Percentiles rank a stretch among this genome's conserved stretches.
phyloP scores from a whole-genome alignment of 1,284 basidiomycete genomes.

The Trametes pubescens region DNA sequence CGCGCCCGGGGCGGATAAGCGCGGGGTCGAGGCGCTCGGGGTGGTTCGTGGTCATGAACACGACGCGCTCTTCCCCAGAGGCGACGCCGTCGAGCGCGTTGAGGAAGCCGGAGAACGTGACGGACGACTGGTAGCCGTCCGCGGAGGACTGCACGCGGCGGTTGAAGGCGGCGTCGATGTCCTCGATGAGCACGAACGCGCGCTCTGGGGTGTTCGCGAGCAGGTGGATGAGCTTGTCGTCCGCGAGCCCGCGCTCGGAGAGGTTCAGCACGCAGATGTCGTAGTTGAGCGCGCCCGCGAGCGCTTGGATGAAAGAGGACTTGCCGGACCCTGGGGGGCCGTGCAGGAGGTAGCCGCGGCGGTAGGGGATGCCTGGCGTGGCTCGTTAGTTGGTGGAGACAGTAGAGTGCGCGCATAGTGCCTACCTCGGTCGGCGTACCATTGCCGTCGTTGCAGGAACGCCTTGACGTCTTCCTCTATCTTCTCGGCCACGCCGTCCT shows the following conservation, averaged over 20 bases:
- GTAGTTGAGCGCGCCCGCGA: slow-evolving; percentile 92
- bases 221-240: slow-evolving; percentile 96
- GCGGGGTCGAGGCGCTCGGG: slow-evolving; percentile 86
- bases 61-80: slow-evolving; percentile 95
- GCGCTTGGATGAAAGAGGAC: slow-evolving; percentile 97
- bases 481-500: slow-evolving; percentile 79
- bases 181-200: slow-evolving; percentile 94
- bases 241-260: slow-evolving; percentile 94
- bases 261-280: slow-evolving; percentile 98
- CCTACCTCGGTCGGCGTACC: slow-evolving; percentile 96
- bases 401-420: slow-evolving; percentile 16
- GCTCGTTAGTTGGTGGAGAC: slow-evolving; percentile 16
- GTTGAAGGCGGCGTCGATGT: slow-evolving; percentile 98
- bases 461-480: slow-evolving; percentile 84
- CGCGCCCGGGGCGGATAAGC: slow-evolving; percentile 93
- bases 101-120: slow-evolving; percentile 97
- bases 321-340: slow-evolving; percentile 99
- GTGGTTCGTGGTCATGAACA: slow-evolving; percentile 99
- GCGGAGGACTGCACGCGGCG: slow-evolving; percentile 88
- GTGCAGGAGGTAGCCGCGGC: slow-evolving; percentile 94
- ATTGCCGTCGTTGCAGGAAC: slow-evolving; percentile 86
- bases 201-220: slow-evolving; percentile 94
- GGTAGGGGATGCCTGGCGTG: slow-evolving; percentile 95
- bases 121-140: slow-evolving; percentile 93
- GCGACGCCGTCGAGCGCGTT: slow-evolving; percentile 99